phyloP scores from a whole-genome alignment of 768 basidiomycete species.

The Postia placenta region DNA sequence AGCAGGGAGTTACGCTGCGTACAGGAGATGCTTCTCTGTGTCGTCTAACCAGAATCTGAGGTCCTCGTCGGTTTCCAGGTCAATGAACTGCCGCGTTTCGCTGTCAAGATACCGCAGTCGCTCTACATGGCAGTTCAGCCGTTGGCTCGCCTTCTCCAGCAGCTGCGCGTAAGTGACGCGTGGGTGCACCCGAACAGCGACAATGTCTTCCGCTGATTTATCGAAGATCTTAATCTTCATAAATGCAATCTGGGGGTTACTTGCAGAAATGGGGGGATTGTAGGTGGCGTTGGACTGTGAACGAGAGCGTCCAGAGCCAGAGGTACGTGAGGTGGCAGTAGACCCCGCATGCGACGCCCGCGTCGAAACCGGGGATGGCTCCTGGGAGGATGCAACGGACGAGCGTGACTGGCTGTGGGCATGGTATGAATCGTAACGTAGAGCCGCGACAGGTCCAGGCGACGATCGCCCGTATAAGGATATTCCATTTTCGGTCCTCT shows the following conservation, averaged over 20 bases:
- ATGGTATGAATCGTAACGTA: constrained; percentile 20
- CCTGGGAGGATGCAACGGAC: constrained; percentile 21
- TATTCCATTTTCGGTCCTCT: constrained; percentile 10
- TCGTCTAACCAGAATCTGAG: constrained; percentile 69
- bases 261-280: constrained; percentile 68
- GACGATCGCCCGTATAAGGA: constrained; percentile 13
- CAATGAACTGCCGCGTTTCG: constrained; percentile 58
- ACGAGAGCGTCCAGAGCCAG: constrained; percentile 37
- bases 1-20: constrained; percentile 49
- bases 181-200: constrained; percentile 96
- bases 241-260: constrained; percentile 79
- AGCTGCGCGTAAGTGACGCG: constrained; percentile 80
- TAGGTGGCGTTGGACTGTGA: constrained; percentile 56
- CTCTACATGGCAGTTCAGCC: constrained; percentile 70
- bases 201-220: constrained; percentile 86
- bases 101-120: constrained; percentile 74
- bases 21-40: constrained; percentile 80
- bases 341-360: constrained; percentile 47
- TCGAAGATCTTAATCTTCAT: constrained; percentile 99
- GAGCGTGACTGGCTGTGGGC: constrained; percentile 20
- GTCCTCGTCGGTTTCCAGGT: constrained; percentile 56
- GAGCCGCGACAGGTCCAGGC: constrained; percentile 10
- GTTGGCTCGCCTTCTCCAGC: constrained; percentile 86
- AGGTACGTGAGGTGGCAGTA: constrained; percentile 31
- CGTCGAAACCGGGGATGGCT: constrained; percentile 17